Evolutionary conservation across 345 rosid species (phyloP).

Genomic region (Salix dunnii): DNA sequence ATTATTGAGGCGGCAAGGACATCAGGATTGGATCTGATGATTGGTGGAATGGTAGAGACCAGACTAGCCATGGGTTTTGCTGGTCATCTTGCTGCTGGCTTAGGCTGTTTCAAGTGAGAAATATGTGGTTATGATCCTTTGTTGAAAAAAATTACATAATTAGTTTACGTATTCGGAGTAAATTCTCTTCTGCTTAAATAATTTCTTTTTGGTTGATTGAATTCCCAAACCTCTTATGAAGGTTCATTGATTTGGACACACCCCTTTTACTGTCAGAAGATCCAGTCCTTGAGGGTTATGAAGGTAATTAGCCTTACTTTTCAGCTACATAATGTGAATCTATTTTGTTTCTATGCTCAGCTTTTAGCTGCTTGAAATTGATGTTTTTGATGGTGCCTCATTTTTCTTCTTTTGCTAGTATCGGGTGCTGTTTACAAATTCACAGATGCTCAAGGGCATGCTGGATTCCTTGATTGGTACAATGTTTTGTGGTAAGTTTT

Average conservation of each 20-base stretch:
- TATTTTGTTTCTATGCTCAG: not conserved
- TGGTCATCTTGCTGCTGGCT: constrained; percentile 89
- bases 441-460: constrained; percentile 70
- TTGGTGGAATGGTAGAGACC: constrained; percentile 97
- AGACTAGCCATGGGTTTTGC: constrained; percentile 94
- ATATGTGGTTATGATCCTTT: not conserved
- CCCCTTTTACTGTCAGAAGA: constrained; percentile 84
- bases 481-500: constrained; percentile 42
- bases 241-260: constrained; percentile 87
- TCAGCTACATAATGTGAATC: not conserved
- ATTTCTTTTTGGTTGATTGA: not conserved
- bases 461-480: constrained; percentile 77
- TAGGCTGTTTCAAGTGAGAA: constrained; percentile 76
- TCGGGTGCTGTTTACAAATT: constrained; percentile 74
- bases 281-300: constrained; percentile 82
- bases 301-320: constrained; percentile 46
- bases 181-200: not conserved
- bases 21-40: constrained; percentile 69
- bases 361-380: not conserved
- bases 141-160: constrained; percentile 3
- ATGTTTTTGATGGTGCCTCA: not conserved
- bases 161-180: not conserved
- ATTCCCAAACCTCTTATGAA: constrained; percentile 17
- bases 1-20: constrained; percentile 64
- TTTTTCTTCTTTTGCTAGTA: constrained; percentile 32